Evolutionary conservation across 495 filamentous ascomycete genomes (phyloP).

Genomic region (Parathielavia hyrcaniae): DNA sequence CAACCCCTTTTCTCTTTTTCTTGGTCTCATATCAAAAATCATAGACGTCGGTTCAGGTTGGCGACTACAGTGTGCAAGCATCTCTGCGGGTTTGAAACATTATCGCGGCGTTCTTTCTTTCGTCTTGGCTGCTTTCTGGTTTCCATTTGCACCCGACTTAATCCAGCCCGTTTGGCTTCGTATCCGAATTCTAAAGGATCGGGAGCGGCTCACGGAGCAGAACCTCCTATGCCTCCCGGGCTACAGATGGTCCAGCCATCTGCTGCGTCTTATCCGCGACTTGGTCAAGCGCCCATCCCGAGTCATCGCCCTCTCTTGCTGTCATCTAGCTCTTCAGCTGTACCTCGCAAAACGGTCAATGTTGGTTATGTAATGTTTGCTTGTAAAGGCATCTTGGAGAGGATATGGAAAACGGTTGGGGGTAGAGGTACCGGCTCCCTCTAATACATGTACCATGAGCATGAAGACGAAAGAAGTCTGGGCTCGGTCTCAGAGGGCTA

Average conservation of each 20-base stretch:
- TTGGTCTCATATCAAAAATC: background rate
- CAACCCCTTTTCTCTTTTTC: background rate
- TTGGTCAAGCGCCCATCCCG: too few relatives aligned
- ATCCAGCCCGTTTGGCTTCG: background rate
- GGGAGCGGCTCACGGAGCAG: too few relatives aligned
- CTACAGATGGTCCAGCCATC: too few relatives aligned
- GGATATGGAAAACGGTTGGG: background rate
- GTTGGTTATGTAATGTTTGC: background rate
- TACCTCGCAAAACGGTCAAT: too few relatives aligned
- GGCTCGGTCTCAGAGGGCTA: too few relatives aligned
- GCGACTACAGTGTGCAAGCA: constrained; percentile 9
- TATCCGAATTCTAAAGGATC: background rate
- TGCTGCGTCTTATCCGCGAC: too few relatives aligned
- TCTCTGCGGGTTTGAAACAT: constrained; percentile 2
- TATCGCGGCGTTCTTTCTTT: constrained; percentile 5
- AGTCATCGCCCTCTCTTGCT: too few relatives aligned
- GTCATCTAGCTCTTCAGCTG: background rate
- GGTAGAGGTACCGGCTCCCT: background rate
- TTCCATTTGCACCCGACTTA: background rate
- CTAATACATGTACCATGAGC: too few relatives aligned
- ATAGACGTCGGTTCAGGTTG: constrained; percentile 7
- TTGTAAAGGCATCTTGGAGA: too few relatives aligned
- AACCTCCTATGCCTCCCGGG: too few relatives aligned
- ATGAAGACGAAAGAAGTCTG: too few relatives aligned
- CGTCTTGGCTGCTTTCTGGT: background rate